Evolutionary conservation across 2,329 filamentous ascomycete genomes (phyloP).

Genomic region (Ceratocystis destructans): DNA sequence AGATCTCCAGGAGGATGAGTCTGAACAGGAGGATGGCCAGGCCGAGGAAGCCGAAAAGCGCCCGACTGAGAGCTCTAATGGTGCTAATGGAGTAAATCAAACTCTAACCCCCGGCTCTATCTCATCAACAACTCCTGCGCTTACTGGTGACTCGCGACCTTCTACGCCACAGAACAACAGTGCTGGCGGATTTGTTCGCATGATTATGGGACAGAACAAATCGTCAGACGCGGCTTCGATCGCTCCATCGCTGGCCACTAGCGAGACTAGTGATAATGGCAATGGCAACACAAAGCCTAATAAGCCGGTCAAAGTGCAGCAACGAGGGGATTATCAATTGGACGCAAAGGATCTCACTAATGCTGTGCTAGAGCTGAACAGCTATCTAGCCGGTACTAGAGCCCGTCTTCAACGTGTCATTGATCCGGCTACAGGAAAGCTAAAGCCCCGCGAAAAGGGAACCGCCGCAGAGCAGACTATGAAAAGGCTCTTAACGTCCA

Average conservation of each 20-base stretch:
- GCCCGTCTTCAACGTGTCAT: conserved; percentile 48
- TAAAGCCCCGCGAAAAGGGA: conserved; percentile 38
- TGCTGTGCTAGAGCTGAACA: conserved; percentile 70
- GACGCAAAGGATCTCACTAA: conserved; percentile 73
- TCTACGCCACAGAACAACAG: conserved; percentile 22
- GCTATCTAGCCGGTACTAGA: conserved; percentile 78
- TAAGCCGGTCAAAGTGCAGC: conserved; percentile 28
- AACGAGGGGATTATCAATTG: conserved; percentile 38
- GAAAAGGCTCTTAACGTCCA: conserved; percentile 38
- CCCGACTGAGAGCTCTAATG: conserved; percentile 2
- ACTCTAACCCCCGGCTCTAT: neutral
- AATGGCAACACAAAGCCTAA: conserved; percentile 30
- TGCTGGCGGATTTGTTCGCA: conserved; percentile 37
- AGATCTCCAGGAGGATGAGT: conserved; percentile 33
- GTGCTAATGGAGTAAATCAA: neutral
- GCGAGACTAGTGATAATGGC: conserved; percentile 41
- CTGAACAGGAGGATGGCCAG: conserved; percentile 24
- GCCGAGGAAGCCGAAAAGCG: conserved; percentile 23
- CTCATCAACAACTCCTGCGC: neutral
- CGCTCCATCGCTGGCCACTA: conserved; percentile 34
- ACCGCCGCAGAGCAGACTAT: conserved; percentile 36
- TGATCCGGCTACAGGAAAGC: conserved; percentile 47
- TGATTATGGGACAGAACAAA: conserved; percentile 32
- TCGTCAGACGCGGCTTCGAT: conserved; percentile 15
- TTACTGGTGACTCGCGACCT: conserved; percentile 10